Evolutionary conservation across 148 eudicot genomes (phyloP), one percentile per base, ranked within the genome.

Genomic region (Agrostemma githago): DNA sequence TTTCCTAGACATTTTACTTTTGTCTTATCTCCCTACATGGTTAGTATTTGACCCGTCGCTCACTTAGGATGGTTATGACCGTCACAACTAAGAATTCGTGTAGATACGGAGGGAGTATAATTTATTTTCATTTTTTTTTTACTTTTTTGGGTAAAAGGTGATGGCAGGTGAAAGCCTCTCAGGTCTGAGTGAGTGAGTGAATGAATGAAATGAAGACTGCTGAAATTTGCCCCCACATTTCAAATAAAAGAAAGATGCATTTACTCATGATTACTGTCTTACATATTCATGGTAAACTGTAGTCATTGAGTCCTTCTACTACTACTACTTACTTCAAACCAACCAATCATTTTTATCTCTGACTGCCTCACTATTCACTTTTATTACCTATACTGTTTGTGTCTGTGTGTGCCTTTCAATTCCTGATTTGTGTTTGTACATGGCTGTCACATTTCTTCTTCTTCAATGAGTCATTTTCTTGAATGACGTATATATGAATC

Each of bases 331-430:
- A 19, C 15, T 63, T 39, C 44, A 68, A 70, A 51, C 11, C 26
- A 8, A 34, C 51, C 34, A 17, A 41, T 41, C 66, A 64, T 68
- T 70, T 70, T 70, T 17, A 11, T 70, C 46, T 38, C 79, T 76
- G 74, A 70, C 79, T 2, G 42, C 61, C 60, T 70, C 5, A 21
- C 60, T 37, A 26, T 48, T 70, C 60, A 70, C 72, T 60, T 48
- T 70, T 53, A 51, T 51, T 70, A 70, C 72, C 60, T 34, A 26
- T 26, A 26, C 34, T 0, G 34, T 26, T 1, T n/a, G n/a, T n/a
- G n/a, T 26, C 34, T 26, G 34, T 51, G 60, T 70, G 20, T 16
- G 59, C 60, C 6, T 21, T 8, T 40, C 37, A 12, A 38, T 15
- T 62, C 14, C 14, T 48, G 3, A 48, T 48, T 48, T 26, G 34